phyloP scores from a whole-genome alignment of 1,284 basidiomycete genomes.

The Puccinia triticina region DNA sequence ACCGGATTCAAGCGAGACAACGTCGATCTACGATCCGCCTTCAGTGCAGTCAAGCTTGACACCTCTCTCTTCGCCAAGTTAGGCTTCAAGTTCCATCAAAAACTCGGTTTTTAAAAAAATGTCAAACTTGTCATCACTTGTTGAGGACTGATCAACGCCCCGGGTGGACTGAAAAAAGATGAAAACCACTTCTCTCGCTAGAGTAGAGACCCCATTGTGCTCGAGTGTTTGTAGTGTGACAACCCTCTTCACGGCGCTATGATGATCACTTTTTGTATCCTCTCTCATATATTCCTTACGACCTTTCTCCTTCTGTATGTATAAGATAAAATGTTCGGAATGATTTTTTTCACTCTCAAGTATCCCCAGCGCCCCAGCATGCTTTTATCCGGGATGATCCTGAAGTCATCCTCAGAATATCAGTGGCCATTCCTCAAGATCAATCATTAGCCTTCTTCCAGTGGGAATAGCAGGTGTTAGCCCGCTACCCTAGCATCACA shows the following conservation, averaged over 20 bases:
- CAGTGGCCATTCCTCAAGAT: no score
- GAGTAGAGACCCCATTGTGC: not conserved
- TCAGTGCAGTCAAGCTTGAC: not conserved
- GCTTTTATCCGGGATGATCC: no score
- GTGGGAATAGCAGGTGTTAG: no score
- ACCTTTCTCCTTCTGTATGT: not conserved
- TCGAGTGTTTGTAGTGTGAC: constrained; percentile 2
- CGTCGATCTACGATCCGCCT: not conserved
- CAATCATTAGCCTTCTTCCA: no score
- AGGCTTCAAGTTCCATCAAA: not conserved
- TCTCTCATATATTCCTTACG: not conserved
- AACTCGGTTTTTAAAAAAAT: not conserved
- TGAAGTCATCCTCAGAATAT: no score
- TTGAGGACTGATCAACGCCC: no score
- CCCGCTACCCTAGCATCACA: no score
- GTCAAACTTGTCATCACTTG: no score
- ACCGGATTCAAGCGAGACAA: not conserved
- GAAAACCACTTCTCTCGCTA: not conserved
- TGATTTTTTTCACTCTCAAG: not conserved
- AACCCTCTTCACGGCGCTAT: not conserved
- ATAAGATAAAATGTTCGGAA: no score
- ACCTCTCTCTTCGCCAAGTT: not conserved
- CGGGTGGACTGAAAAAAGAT: not conserved
- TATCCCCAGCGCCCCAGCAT: not conserved
- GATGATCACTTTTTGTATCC: not conserved